A percentile compares a stretch with the other conserved stretches of the same genome.
These are phyloP conservation scores for Pleurotus tuber-regium DNA, from an alignment of 768 basidiomycete species.

Conservation along the genomic window DNA sequence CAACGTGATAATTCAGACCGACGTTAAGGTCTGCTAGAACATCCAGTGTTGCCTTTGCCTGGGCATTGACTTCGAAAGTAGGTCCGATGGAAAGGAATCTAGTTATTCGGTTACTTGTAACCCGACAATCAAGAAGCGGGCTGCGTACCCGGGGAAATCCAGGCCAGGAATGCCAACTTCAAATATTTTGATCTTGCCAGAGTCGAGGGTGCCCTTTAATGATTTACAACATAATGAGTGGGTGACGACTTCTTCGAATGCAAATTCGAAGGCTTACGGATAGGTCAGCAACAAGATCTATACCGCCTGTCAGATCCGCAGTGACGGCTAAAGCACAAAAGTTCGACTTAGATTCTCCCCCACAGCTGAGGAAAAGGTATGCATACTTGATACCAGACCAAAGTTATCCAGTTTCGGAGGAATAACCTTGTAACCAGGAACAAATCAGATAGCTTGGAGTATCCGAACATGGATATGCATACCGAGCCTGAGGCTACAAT, in stretches of 20 bases:
- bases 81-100: slow-evolving; percentile 50
- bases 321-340: slow-evolving; percentile 27
- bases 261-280: slow-evolving; percentile 24
- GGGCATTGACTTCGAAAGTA: slow-evolving; percentile 39
- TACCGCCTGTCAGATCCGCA: slow-evolving; percentile 35
- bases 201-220: slow-evolving; percentile 35
- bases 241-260: not conserved
- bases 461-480: slow-evolving; percentile 15
- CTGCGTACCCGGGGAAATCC: slow-evolving; percentile 45
- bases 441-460: slow-evolving; percentile 8
- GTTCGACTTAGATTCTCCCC: not conserved
- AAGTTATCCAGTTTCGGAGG: slow-evolving; percentile 40
- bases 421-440: slow-evolving; percentile 15
- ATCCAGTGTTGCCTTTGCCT: slow-evolving; percentile 32
- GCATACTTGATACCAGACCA: slow-evolving; percentile 31
- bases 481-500: slow-evolving; percentile 24
- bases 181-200: slow-evolving; percentile 39
- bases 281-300: slow-evolving; percentile 35
- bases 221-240: not conserved
- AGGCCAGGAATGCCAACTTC: slow-evolving; percentile 44
- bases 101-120: not conserved
- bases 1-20: slow-evolving; percentile 41
- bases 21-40: slow-evolving; percentile 38
- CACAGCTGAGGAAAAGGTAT: not conserved
- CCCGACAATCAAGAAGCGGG: not conserved